Conservation (phyloP, 1,284 basidiomycete species). For the Pyrrhoderma lamaoense region DNA sequence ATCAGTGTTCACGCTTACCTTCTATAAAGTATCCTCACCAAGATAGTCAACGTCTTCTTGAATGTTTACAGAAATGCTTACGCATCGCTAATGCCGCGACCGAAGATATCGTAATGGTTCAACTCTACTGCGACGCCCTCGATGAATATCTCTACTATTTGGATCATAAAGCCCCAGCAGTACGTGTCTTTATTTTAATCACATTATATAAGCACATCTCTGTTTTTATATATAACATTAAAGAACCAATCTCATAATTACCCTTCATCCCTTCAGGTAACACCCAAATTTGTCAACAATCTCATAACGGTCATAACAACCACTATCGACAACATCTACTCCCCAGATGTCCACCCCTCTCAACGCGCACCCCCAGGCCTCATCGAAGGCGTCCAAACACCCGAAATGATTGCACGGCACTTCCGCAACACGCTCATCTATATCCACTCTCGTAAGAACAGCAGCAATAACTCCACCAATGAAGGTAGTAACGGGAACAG, state of each 20-base stretch:
- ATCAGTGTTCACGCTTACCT: not conserved
- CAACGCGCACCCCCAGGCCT: slow-evolving; percentile 74
- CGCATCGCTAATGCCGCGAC: slow-evolving; percentile 91
- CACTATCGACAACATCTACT: slow-evolving; percentile 82
- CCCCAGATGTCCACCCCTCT: slow-evolving; percentile 78
- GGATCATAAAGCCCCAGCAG: slow-evolving; percentile 83
- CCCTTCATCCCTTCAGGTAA: slow-evolving; percentile 45
- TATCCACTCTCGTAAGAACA: slow-evolving; percentile 71
- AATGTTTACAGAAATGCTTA: slow-evolving; percentile 90
- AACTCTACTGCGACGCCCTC: slow-evolving; percentile 89
- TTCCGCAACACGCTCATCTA: slow-evolving; percentile 86
- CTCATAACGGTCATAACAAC: slow-evolving; percentile 89
- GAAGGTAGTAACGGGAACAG: too few species aligned
- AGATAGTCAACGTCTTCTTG: slow-evolving; percentile 91
- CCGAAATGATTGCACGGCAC: slow-evolving; percentile 87
- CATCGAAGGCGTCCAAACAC: slow-evolving; percentile 83
- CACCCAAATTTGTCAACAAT: slow-evolving; percentile 90
- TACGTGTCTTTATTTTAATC: too few species aligned
- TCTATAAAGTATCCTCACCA: slow-evolving; percentile 68
- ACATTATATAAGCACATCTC: too few species aligned
- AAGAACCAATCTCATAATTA: not conserved
- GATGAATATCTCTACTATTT: slow-evolving; percentile 93
- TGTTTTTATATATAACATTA: too few species aligned
- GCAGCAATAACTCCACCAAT: slow-evolving; percentile 13
- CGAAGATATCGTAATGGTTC: slow-evolving; percentile 90